These are phyloP conservation scores for Cercospora sp. DNA, from an alignment of 2,329 filamentous ascomycete genomes.

Conservation along the genomic window DNA sequence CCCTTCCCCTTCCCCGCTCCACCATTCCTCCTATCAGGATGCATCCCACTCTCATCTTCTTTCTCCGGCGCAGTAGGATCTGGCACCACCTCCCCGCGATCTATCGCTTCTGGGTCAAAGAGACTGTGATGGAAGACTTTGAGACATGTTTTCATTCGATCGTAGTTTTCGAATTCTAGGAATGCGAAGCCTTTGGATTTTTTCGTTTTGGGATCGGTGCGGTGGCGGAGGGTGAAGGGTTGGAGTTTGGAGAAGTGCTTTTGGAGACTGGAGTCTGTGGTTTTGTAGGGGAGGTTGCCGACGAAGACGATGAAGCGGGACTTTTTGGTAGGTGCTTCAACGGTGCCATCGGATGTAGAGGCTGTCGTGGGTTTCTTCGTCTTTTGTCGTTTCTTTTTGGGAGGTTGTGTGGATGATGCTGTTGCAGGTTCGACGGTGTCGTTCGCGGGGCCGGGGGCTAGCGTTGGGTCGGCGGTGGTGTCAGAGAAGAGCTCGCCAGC, in stretches of 20 bases:
- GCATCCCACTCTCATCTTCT: neutral
- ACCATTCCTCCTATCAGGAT: slow-evolving; percentile 12
- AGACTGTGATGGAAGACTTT: slow-evolving; percentile 85
- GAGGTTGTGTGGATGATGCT: slow-evolving; percentile 20
- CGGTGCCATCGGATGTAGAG: slow-evolving; percentile 9
- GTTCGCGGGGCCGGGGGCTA: slow-evolving; percentile 4
- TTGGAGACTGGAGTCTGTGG: slow-evolving; percentile 67
- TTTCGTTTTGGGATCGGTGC: slow-evolving; percentile 65
- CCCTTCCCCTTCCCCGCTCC: slow-evolving; percentile 29
- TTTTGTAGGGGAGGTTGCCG: slow-evolving; percentile 85
- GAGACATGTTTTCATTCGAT: slow-evolving; percentile 89
- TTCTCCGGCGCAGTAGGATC: slow-evolving; percentile 19
- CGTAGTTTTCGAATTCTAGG: slow-evolving; percentile 82
- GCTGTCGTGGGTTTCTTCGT: neutral
- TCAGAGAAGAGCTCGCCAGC: slow-evolving; percentile 12
- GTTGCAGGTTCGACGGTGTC: slow-evolving; percentile 27
- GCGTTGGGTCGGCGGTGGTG: slow-evolving; percentile 13
- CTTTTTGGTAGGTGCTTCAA: slow-evolving; percentile 40
- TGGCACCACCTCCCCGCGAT: slow-evolving; percentile 10
- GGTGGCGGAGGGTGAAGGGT: slow-evolving; percentile 70
- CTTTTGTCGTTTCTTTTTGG: slow-evolving; percentile 25
- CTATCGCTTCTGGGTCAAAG: slow-evolving; percentile 56
- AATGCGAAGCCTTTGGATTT: slow-evolving; percentile 79
- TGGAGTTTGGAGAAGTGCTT: slow-evolving; percentile 77
- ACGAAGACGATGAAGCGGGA: slow-evolving; percentile 76